Evolutionary conservation across 139 green algal genomes (phyloP).

Genomic region (Monoraphidium neglectum): DNA sequence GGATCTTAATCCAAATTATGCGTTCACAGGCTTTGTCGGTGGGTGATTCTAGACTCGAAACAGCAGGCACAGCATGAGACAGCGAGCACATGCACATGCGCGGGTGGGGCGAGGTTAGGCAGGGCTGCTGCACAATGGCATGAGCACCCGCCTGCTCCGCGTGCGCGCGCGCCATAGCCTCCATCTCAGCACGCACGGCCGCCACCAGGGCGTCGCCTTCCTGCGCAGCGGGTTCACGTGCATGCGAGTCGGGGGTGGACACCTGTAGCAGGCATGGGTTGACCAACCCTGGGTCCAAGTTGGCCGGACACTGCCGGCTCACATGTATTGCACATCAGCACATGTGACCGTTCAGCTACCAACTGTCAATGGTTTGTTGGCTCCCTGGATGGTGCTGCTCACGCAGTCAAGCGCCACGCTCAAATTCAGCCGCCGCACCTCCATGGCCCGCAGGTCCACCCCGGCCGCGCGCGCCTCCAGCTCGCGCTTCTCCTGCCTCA

Average conservation of each 20-base stretch:
- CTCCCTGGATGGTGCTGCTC: neutral
- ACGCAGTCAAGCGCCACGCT: neutral
- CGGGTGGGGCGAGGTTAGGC: neutral
- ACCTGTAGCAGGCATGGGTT: neutral
- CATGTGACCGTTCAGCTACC: constrained; percentile 1
- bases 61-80: neutral
- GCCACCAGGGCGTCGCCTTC: constrained; percentile 51
- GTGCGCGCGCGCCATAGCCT: constrained; percentile 15
- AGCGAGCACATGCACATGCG: neutral
- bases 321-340: too few species aligned
- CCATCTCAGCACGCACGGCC: constrained; percentile 53
- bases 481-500: constrained; percentile 49
- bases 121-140: neutral
- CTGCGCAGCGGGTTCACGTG: too few species aligned
- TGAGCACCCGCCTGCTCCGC: neutral
- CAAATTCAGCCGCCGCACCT: constrained; percentile 17
- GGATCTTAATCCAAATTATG: neutral
- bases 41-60: neutral
- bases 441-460: constrained; percentile 41
- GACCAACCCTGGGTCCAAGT: neutral
- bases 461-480: constrained; percentile 43
- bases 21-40: neutral
- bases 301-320: neutral
- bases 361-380: neutral
- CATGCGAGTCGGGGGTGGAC: too few species aligned